Conservation (phyloP, 352 stramenopile genomes). For the Phytophthora ohioensis region DNA sequence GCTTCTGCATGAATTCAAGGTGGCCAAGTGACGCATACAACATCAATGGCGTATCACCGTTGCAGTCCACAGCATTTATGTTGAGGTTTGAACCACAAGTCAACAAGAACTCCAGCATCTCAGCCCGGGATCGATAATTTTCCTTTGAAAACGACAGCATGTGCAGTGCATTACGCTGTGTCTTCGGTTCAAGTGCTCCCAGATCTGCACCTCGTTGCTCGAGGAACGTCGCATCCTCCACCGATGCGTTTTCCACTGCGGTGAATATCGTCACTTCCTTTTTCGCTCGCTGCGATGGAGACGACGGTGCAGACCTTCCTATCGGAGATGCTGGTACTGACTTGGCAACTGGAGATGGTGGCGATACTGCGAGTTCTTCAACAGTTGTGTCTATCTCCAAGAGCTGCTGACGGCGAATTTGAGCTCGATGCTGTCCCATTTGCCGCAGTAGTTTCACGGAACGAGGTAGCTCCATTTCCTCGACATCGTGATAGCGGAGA, state of each 20-base stretch:
- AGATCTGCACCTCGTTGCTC: constrained; percentile 55
- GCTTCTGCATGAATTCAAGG: constrained; percentile 50
- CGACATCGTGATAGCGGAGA: constrained; percentile 51
- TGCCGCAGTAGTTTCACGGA: constrained; percentile 50
- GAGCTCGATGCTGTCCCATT: constrained; percentile 57
- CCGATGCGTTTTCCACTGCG: constrained; percentile 58
- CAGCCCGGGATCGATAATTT: constrained; percentile 47
- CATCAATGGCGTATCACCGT: constrained; percentile 62
- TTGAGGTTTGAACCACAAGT: constrained; percentile 40
- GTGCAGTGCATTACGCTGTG: constrained; percentile 61
- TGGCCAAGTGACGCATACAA: constrained; percentile 61
- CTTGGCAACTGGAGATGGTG: background rate
- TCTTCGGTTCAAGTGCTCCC: constrained; percentile 45
- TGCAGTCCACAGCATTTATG: constrained; percentile 49
- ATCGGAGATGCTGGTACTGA: constrained; percentile 7
- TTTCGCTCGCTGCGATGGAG: constrained; percentile 27
- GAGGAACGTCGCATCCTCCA: constrained; percentile 68
- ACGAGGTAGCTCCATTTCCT: constrained; percentile 59
- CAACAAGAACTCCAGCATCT: constrained; percentile 69
- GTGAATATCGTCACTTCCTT: constrained; percentile 60
- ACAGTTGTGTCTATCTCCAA: constrained; percentile 24
- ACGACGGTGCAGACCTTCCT: constrained; percentile 18
- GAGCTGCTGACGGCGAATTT: constrained; percentile 52
- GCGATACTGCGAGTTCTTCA: background rate
- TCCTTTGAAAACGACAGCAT: constrained; percentile 67